phyloP scores from a whole-genome alignment of 495 filamentous ascomycete genomes.

The Penicillium diatomitis region DNA sequence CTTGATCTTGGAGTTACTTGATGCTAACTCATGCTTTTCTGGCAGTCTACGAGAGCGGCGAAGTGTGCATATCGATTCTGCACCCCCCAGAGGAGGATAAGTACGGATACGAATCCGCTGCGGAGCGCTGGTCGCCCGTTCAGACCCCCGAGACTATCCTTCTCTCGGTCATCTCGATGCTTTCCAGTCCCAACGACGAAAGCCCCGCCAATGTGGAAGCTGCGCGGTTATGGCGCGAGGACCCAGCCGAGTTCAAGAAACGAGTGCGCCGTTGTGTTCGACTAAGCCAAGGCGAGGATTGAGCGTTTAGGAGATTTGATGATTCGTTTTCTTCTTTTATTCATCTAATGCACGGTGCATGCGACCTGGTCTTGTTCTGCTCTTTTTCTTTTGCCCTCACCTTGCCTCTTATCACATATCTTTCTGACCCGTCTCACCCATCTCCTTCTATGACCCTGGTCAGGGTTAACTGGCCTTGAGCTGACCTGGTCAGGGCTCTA shows the following conservation, averaged over 20 bases:
- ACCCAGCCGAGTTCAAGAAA: conserved; percentile 72
- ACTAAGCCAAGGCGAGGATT: conserved; percentile 74
- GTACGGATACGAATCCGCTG: conserved; percentile 87
- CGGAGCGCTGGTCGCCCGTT: conserved; percentile 93
- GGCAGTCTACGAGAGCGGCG: conserved; percentile 72
- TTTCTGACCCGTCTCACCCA: neutral
- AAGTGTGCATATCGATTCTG: conserved; percentile 94
- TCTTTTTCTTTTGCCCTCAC: neutral
- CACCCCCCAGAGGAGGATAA: conserved; percentile 95
- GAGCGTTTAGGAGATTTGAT: conserved; percentile 2
- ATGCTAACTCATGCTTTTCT: no score
- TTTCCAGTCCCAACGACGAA: conserved; percentile 89
- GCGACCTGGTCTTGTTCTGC: conserved; percentile 4
- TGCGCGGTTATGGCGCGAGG: conserved; percentile 75
- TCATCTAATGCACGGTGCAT: conserved; percentile 8
- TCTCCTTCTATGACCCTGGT: conserved; percentile 1
- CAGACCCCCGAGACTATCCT: conserved; percentile 95
- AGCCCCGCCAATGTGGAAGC: conserved; percentile 94
- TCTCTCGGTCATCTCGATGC: conserved; percentile 85
- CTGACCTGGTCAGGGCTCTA: no score
- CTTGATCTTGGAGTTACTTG: no score
- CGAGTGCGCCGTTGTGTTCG: conserved; percentile 68
- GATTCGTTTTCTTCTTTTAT: conserved; percentile 1
- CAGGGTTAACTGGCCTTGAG: neutral
- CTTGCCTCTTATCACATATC: conserved; percentile 1